A percentile compares a stretch with the other conserved stretches of the same genome.
These are phyloP conservation scores for Leptographium galeiforme DNA, from an alignment of 2,329 filamentous ascomycete species.

Conservation along the genomic window DNA sequence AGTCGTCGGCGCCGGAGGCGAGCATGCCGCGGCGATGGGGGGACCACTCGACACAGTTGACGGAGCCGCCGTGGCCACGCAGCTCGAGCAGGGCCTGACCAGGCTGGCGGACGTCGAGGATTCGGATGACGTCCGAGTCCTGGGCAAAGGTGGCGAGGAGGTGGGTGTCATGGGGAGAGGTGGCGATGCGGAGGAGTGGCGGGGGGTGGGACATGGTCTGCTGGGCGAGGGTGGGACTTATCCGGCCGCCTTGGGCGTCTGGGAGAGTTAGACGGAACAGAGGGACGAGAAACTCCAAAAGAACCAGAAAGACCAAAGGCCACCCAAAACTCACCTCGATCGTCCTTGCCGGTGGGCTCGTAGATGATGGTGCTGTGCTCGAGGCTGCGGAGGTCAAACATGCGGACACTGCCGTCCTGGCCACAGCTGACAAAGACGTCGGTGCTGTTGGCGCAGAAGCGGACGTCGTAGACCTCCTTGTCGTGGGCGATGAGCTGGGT, in stretches of 20 bases:
- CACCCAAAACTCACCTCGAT: slow-evolving; percentile 49
- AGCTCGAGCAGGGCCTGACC: slow-evolving; percentile 91
- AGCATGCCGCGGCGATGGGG: slow-evolving; percentile 69
- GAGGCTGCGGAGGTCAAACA: slow-evolving; percentile 93
- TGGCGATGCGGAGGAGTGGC: slow-evolving; percentile 67
- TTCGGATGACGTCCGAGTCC: slow-evolving; percentile 83
- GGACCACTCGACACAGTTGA: slow-evolving; percentile 96
- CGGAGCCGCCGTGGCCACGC: slow-evolving; percentile 68
- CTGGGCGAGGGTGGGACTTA: slow-evolving; percentile 63
- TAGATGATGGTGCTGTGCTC: slow-evolving; percentile 99
- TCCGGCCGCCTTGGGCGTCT: slow-evolving; percentile 46
- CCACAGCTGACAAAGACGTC: slow-evolving; percentile 98
- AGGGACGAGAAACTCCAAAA: not conserved
- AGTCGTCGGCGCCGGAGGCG: slow-evolving; percentile 86
- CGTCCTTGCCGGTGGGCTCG: slow-evolving; percentile 81
- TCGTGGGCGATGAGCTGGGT: slow-evolving; percentile 97
- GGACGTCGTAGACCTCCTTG: slow-evolving; percentile 96
- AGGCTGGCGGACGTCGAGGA: slow-evolving; percentile 90
- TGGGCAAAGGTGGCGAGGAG: slow-evolving; percentile 94
- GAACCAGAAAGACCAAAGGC: not conserved
- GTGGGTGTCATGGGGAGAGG: slow-evolving; percentile 89
- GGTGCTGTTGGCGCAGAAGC: slow-evolving; percentile 96
- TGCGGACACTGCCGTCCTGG: slow-evolving; percentile 91
- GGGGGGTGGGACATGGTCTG: slow-evolving; percentile 67
- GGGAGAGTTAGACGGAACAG: not conserved